These are phyloP conservation scores for Annulohypoxylon truncatum DNA, from an alignment of 2,329 filamentous ascomycete species.

Conservation along the genomic window DNA sequence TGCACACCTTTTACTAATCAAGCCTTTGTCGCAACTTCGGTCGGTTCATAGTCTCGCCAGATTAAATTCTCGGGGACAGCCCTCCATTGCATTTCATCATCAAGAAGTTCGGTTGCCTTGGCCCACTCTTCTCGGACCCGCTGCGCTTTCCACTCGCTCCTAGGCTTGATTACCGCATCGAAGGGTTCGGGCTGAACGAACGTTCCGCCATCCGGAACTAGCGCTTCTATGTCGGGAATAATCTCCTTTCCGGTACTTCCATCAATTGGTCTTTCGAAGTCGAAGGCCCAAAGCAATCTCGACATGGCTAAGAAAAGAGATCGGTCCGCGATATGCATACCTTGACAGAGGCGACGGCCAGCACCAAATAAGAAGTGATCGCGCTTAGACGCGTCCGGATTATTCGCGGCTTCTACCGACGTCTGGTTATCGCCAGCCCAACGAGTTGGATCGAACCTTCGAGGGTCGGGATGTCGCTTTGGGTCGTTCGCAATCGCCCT, in stretches of 20 bases:
- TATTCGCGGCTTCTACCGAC: constrained; percentile 49
- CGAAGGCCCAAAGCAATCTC: constrained; percentile 61
- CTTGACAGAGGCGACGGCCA: constrained; percentile 63
- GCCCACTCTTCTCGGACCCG: constrained; percentile 38
- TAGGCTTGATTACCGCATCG: constrained; percentile 38
- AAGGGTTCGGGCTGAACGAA: constrained; percentile 39
- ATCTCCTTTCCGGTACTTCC: constrained; percentile 38
- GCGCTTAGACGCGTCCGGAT: constrained; percentile 48
- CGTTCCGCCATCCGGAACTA: constrained; percentile 33
- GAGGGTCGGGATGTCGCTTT: constrained; percentile 54
- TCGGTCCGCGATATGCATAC: constrained; percentile 49
- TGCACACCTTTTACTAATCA: constrained; percentile 2
- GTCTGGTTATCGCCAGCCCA: constrained; percentile 46
- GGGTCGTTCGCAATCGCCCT: constrained; percentile 62
- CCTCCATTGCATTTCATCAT: constrained; percentile 46
- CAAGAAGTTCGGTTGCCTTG: constrained; percentile 43
- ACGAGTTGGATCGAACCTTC: constrained; percentile 56
- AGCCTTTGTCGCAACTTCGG: constrained; percentile 12
- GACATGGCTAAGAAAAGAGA: constrained; percentile 54
- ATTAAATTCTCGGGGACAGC: constrained; percentile 42
- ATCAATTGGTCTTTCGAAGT: constrained; percentile 49
- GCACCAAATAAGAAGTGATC: constrained; percentile 50
- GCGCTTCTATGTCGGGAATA: constrained; percentile 35
- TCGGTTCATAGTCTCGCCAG: constrained; percentile 41
- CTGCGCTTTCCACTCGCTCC: constrained; percentile 33